phyloP scores from a whole-genome alignment of 1,284 basidiomycete species.

The Polyporus tsugae region DNA sequence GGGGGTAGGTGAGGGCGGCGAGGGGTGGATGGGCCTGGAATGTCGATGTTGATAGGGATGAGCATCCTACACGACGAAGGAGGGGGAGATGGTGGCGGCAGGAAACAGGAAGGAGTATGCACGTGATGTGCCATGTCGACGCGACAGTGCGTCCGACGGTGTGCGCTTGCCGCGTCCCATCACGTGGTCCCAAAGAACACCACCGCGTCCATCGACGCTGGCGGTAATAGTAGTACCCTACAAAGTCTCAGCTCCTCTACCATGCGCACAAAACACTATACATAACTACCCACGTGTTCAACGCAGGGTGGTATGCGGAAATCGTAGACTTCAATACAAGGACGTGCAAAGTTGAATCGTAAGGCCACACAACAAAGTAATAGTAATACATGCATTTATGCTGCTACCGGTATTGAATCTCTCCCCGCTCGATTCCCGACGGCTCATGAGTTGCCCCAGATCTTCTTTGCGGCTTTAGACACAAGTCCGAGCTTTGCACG shows the following conservation, averaged over 20 bases:
- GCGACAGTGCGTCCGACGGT: too few species aligned
- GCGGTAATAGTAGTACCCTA: too few species aligned
- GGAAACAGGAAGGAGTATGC: background rate
- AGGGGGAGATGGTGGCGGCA: too few species aligned
- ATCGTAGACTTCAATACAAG: background rate
- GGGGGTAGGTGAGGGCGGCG: slow-evolving; percentile 57
- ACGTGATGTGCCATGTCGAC: background rate
- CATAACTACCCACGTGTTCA: background rate
- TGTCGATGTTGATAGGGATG: slow-evolving; percentile 38
- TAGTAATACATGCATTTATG: background rate
- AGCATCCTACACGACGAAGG: slow-evolving; percentile 32
- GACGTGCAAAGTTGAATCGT: background rate
- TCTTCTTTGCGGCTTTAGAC: slow-evolving; percentile 57
- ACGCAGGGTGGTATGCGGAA: too few species aligned
- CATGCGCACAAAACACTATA: background rate
- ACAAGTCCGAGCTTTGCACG: slow-evolving; percentile 62
- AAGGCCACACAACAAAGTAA: background rate
- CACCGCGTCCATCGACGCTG: too few species aligned
- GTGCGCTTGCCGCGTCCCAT: too few species aligned
- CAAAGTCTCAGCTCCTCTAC: too few species aligned
- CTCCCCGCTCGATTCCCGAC: too few species aligned
- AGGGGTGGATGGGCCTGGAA: slow-evolving; percentile 36
- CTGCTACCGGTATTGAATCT: background rate
- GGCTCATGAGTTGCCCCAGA: slow-evolving; percentile 49
- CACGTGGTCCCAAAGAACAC: too few species aligned